Evolutionary conservation across 2,329 filamentous ascomycete genomes (phyloP).

Genomic region (Phaeosphaeriaceae sp.): DNA sequence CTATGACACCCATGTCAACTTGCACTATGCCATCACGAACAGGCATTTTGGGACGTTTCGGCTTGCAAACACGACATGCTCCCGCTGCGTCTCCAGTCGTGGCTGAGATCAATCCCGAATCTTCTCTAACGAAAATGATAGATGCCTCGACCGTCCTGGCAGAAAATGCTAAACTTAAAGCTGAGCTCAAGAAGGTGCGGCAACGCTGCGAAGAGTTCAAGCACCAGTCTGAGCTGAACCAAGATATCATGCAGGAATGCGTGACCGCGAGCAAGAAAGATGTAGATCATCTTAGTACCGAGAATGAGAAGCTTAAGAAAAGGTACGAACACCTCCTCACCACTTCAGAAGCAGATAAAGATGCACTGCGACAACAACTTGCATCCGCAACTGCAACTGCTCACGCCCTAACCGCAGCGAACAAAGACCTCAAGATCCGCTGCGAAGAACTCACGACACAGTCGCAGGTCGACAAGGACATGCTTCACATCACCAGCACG

Average conservation of each 20-base stretch:
- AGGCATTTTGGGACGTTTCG: neutral
- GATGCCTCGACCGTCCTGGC: neutral
- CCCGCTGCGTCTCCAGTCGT: neutral
- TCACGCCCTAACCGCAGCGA: neutral
- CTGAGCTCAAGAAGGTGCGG: neutral
- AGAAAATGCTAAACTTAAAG: neutral
- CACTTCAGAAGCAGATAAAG: neutral
- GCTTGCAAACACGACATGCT: neutral
- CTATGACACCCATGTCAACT: neutral
- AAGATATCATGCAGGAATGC: neutral
- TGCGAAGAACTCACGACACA: neutral
- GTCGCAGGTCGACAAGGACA: neutral
- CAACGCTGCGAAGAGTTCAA: neutral
- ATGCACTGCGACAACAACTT: neutral
- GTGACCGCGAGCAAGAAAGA: neutral
- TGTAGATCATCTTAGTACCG: neutral
- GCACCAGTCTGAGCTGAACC: neutral
- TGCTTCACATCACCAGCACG: neutral
- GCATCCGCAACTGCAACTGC: neutral
- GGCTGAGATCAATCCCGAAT: neutral
- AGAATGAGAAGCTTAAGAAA: neutral
- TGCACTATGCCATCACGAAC: neutral
- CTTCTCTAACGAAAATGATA: neutral
- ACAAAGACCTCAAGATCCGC: neutral
- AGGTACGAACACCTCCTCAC: neutral